Conservation (phyloP, 768 basidiomycete genomes). For the Tylopilus subfusipes region DNA sequence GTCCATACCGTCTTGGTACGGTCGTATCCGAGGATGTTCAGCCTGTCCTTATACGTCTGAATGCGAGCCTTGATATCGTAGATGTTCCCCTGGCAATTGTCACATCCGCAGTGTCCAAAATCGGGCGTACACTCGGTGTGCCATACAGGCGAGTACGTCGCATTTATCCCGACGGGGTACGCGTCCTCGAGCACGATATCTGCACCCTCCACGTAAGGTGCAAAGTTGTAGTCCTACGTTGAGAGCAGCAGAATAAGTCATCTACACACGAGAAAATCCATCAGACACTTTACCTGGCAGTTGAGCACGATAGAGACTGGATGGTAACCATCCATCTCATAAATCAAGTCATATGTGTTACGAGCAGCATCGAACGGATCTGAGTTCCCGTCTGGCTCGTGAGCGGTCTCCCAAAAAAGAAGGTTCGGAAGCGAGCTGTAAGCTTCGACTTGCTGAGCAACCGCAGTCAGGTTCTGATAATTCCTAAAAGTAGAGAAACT, state of each 20-base stretch:
- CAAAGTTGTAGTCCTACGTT: constrained; percentile 60
- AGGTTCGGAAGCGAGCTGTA: constrained; percentile 67
- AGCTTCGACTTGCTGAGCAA: constrained; percentile 59
- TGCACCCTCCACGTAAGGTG: constrained; percentile 39
- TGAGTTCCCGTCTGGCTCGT: constrained; percentile 67
- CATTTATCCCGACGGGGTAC: constrained; percentile 58
- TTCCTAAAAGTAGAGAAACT: constrained; percentile 20
- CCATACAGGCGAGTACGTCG: constrained; percentile 59
- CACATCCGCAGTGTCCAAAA: constrained; percentile 74
- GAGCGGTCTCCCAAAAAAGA: constrained; percentile 67
- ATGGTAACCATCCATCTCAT: constrained; percentile 54
- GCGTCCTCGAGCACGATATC: no score
- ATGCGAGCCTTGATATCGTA: constrained; percentile 64
- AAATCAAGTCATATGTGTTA: constrained; percentile 44
- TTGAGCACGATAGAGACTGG: constrained; percentile 31
- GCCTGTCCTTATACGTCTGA: constrained; percentile 58
- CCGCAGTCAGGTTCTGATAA: no score
- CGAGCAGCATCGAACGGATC: constrained; percentile 59
- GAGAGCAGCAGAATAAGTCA: background rate
- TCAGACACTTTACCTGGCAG: constrained; percentile 30
- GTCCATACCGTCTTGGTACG: constrained; percentile 70
- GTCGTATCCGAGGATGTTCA: constrained; percentile 59
- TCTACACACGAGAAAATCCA: no score
- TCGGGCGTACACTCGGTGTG: constrained; percentile 53
- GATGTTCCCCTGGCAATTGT: constrained; percentile 60